These are phyloP conservation scores for Malania oleifera DNA, from an alignment of 164 flowering plant genomes.

Conservation along the genomic window DNA sequence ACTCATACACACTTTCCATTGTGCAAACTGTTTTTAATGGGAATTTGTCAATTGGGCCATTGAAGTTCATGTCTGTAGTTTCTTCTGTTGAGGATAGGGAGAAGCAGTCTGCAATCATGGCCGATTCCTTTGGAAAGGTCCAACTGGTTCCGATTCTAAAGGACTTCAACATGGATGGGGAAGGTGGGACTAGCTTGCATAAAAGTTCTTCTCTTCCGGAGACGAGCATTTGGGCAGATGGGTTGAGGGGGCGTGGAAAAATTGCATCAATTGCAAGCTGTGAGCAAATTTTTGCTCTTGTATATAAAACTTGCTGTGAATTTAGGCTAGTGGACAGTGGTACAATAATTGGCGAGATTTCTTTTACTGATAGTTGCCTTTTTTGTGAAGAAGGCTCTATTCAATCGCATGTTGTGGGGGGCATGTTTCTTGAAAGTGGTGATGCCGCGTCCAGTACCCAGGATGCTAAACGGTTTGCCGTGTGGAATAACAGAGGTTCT, in stretches of 20 bases:
- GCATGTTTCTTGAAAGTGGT: slow-evolving; percentile 47
- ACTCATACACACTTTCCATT: slow-evolving; percentile 68
- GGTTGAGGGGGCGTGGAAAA: slow-evolving; percentile 25
- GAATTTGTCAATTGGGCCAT: slow-evolving; percentile 52
- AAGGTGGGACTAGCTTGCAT: slow-evolving; percentile 24
- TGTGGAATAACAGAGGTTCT: slow-evolving; percentile 69
- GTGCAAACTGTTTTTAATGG: slow-evolving; percentile 79
- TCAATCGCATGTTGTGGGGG: slow-evolving; percentile 42
- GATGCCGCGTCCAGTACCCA: slow-evolving; percentile 5
- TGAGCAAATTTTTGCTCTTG: slow-evolving; percentile 54
- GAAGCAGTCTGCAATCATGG: slow-evolving; percentile 39
- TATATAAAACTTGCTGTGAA: slow-evolving; percentile 49
- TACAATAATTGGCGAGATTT: slow-evolving; percentile 48
- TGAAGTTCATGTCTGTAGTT: slow-evolving; percentile 62
- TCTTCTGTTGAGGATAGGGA: slow-evolving; percentile 34
- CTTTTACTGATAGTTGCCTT: slow-evolving; percentile 40
- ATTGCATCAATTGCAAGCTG: slow-evolving; percentile 41
- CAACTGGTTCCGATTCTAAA: slow-evolving; percentile 43
- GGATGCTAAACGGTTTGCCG: slow-evolving; percentile 32
- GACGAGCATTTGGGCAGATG: slow-evolving; percentile 26
- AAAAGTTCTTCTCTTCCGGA: slow-evolving; percentile 27
- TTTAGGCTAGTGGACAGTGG: slow-evolving; percentile 46
- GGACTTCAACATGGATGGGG: slow-evolving; percentile 34
- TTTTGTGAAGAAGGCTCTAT: slow-evolving; percentile 21
- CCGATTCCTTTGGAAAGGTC: slow-evolving; percentile 56